Evolutionary conservation across 1,284 basidiomycete genomes (phyloP), one percentile per base, ranked within the genome.

Genomic region (Anthracocystis setariae): DNA sequence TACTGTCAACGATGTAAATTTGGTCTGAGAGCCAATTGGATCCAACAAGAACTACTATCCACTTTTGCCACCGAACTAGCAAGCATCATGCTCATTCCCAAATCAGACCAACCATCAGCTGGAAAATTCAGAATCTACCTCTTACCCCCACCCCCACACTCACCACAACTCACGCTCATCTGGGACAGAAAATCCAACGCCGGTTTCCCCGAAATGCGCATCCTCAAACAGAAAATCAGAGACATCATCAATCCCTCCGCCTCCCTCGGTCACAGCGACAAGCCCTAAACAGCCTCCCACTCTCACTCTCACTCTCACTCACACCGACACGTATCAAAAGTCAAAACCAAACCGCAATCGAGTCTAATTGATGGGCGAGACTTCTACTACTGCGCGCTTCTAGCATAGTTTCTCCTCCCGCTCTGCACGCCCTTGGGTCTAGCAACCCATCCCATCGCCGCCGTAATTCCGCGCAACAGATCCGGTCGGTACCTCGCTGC

Each of bases 401-500:
- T 37, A 15, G 67, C 62, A 51, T 70, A 70, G 25, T 65, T 70
- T 15, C 67, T 54, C 3, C 60, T 48, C 1, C 38, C 43, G 27
- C 32, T 46, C 10, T 33, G 35, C 15, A 35, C 5, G 17, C 62
- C 62, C 3, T 43, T 40, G 7, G 58, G 59, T 23, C 51, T 52
- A 0, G 59, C 74, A n/a, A 79, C 74, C 74, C 76, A 78, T 0
- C 66, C 72, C 64, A 79, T 74, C 10, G 69, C 50, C 2, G 55
- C 58, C 2, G 77, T 78, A 27, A 79, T 70, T 1, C 77, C 77
- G 1, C 76, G 48, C 18, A 79, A 51, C 40, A 78, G 43, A 45
- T 79, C 76, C 4, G 77, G 77, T 18, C 74, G 48, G 27, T 73
- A 72, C 12, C 71, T 53, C 3, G 56, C 77, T 3, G 77, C 74